Base-by-base conservation (phyloP, 75 land plant genomes). In the Sequoiadendron giganteum region DNA sequence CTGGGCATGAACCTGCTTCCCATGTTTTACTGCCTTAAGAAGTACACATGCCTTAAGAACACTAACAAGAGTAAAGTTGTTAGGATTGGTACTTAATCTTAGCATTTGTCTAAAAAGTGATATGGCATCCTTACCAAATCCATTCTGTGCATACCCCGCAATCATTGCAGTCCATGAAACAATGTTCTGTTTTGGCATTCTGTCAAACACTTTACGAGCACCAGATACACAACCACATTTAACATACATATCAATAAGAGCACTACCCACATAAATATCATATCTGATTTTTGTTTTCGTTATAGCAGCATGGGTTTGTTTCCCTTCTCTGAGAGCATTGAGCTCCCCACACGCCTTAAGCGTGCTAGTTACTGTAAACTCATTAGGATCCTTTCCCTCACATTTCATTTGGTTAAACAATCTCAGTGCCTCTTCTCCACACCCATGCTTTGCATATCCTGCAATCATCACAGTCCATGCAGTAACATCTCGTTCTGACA, bases 131-230 rank as follows among this genome's bases (percentile, higher is more conserved):
- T 86, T 75, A 48, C 91, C 93, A 75, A 89, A 83, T 1, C 94
- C 95, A 55, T 90, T 90, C 43, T 92, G 93, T 2, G 96, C 91
- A 86, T 95, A 93, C 3, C 91, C 93, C 52, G 89, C 89, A 9
- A 96, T 91, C 92, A 95, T 83, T 1, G 94, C 86, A 80, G 95
- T 95, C 95, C 94, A 94, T 36, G 92, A 39, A 25, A 95, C 61
- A 75, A 89, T 38, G 42, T 95, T 93, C 47, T 88, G 88, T 3
- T 73, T 84, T 4, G 91, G 91, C 86, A 93, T 90, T 36, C 83
- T 86, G 21, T 85, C 14, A 72, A 95, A 94, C 10, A 87, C 94
- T 30, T n/a, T 49, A 54, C 92, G 88, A 11, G 93, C 92, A 79
- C 91, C 92, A 30, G 56, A 85, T 3, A 94, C 85, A 85, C 91